A percentile compares a stretch with the other conserved stretches of the same genome.
phyloP scores from a whole-genome alignment of 1,284 basidiomycete genomes.

The Taiwanofungus camphoratus region DNA sequence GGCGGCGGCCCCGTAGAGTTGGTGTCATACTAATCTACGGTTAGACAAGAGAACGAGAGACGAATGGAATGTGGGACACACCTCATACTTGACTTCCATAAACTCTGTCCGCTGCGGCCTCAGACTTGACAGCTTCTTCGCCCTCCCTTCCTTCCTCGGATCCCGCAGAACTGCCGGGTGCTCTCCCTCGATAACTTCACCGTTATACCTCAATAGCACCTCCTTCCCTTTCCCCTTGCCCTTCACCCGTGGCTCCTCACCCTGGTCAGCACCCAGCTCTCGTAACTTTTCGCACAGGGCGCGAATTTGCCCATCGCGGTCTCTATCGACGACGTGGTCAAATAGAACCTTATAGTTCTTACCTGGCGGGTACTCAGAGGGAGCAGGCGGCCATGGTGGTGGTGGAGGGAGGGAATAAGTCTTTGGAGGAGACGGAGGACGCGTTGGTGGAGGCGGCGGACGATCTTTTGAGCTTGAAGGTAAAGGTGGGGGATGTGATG shows the following conservation, averaged over 20 bases:
- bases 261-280: slow-evolving; percentile 29
- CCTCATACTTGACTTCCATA: slow-evolving; percentile 54
- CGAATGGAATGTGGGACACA: slow-evolving; percentile 31
- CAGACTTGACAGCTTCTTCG: slow-evolving; percentile 29
- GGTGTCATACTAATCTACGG: slow-evolving; percentile 58
- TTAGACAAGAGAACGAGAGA: slow-evolving; percentile 8
- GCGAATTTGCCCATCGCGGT: slow-evolving; percentile 39
- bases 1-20: slow-evolving; percentile 75
- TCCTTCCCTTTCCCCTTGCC: slow-evolving; percentile 63
- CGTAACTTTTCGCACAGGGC: slow-evolving; percentile 49
- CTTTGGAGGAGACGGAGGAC: slow-evolving; percentile 23
- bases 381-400: slow-evolving; percentile 41
- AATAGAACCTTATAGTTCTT: slow-evolving; percentile 56
- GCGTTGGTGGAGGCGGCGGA: slow-evolving; percentile 18
- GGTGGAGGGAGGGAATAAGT: slow-evolving; percentile 33
- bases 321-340: slow-evolving; percentile 51
- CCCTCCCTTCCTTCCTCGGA: slow-evolving; percentile 44
- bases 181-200: slow-evolving; percentile 49
- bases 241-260: slow-evolving; percentile 41
- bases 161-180: slow-evolving; percentile 41
- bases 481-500: slow-evolving; percentile 5
- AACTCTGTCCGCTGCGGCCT: slow-evolving; percentile 41
- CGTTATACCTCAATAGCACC: slow-evolving; percentile 48
- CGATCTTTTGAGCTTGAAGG: slow-evolving; percentile 5
- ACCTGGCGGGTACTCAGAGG: slow-evolving; percentile 39